phyloP scores from a whole-genome alignment of 2,329 filamentous ascomycete genomes.

The Conoideocrella luteorostrata region DNA sequence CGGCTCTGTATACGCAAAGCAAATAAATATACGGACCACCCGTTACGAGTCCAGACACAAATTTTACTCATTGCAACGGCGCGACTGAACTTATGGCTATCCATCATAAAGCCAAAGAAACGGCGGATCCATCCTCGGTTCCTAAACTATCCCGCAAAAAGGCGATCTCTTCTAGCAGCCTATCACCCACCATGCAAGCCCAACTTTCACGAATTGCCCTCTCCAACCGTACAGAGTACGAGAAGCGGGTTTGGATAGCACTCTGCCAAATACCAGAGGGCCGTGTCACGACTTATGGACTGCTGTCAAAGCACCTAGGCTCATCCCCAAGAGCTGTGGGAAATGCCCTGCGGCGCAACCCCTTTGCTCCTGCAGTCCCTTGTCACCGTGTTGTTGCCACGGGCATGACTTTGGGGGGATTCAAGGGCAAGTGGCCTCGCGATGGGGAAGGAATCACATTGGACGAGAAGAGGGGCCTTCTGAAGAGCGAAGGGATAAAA shows the following conservation, averaged over 20 bases:
- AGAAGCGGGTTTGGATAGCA: conserved; percentile 61
- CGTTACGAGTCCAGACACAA: too few species aligned
- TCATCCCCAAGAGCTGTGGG: conserved; percentile 73
- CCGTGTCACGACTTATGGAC: conserved; percentile 69
- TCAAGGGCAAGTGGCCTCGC: conserved; percentile 60
- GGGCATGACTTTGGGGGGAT: conserved; percentile 64
- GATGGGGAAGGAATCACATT: conserved; percentile 57
- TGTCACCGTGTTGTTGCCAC: conserved; percentile 76
- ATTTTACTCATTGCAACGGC: too few species aligned
- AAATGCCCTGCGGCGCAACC: conserved; percentile 70
- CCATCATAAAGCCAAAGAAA: conserved; percentile 9
- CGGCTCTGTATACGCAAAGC: too few species aligned
- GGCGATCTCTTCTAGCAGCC: neutral
- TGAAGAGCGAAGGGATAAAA: conserved; percentile 57
- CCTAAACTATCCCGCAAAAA: conserved; percentile 2
- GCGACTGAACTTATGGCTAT: too few species aligned
- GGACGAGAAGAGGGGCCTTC: conserved; percentile 55
- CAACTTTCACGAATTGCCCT: conserved; percentile 40
- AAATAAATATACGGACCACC: too few species aligned
- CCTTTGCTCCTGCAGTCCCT: conserved; percentile 74
- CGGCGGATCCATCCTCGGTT: neutral
- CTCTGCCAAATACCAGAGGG: conserved; percentile 74
- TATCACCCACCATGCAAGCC: conserved; percentile 23
- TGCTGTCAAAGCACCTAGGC: conserved; percentile 59
- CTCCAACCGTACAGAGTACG: conserved; percentile 44